These are phyloP conservation scores for Gyromitra esculenta DNA, from an alignment of 2,329 filamentous ascomycete species.

Conservation along the genomic window DNA sequence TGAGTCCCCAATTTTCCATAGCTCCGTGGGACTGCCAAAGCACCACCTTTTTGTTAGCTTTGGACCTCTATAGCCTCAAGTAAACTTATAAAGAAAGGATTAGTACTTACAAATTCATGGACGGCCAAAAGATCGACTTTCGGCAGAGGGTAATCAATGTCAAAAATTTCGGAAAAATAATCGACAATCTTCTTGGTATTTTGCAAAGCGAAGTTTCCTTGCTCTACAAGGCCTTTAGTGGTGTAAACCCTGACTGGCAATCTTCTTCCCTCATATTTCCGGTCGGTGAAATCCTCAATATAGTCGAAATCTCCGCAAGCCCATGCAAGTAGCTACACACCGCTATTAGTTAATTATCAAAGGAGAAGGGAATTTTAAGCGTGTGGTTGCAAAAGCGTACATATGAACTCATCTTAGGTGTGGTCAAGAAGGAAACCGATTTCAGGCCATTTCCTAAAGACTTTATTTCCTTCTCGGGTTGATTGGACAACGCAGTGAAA, in stretches of 20 bases:
- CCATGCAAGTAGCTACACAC: constrained; percentile 84
- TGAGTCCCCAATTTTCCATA: constrained; percentile 89
- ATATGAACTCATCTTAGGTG: constrained; percentile 89
- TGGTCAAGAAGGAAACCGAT: constrained; percentile 79
- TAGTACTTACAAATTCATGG: constrained; percentile 80
- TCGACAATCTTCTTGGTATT: constrained; percentile 94
- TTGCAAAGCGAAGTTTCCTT: constrained; percentile 87
- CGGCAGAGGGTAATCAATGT: constrained; percentile 89
- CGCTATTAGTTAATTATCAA: constrained; percentile 66
- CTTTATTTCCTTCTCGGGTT: constrained; percentile 68
- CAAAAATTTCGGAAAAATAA: constrained; percentile 94
- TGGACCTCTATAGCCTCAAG: constrained; percentile 7
- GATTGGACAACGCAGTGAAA: constrained; percentile 79
- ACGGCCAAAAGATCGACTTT: constrained; percentile 92
- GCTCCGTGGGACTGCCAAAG: constrained; percentile 56
- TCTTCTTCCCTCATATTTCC: constrained; percentile 88
- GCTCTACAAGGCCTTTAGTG: constrained; percentile 90
- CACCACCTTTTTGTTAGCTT: constrained; percentile 3
- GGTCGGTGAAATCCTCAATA: constrained; percentile 87
- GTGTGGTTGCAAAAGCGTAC: constrained; percentile 60
- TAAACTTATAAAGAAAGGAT: constrained; percentile 1
- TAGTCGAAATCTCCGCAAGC: constrained; percentile 97
- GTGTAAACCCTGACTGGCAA: constrained; percentile 96
- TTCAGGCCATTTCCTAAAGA: constrained; percentile 64
- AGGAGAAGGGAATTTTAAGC: not conserved